Conservation (phyloP, 2,329 filamentous ascomycete species). For the Colletotrichum abscissum region DNA sequence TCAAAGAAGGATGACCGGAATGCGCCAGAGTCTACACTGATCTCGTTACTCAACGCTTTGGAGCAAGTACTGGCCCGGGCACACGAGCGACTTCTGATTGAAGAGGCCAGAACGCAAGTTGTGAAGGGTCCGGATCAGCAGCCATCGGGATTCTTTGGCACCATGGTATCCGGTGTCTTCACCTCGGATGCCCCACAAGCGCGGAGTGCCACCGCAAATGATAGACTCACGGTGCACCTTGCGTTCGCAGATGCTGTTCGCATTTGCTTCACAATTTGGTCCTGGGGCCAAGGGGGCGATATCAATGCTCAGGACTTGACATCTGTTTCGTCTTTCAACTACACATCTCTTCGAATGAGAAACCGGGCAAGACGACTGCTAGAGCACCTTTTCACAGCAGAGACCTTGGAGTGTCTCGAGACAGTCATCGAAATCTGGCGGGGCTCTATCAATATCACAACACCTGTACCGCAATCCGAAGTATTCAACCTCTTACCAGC, state of each 20-base stretch:
- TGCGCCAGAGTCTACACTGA: conserved; percentile 77
- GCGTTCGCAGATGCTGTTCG: conserved; percentile 96
- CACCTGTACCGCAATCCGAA: conserved; percentile 65
- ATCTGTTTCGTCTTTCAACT: conserved; percentile 85
- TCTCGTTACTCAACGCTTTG: conserved; percentile 90
- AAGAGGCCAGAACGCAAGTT: conserved; percentile 76
- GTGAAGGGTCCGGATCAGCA: conserved; percentile 84
- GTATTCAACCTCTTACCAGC: conserved; percentile 91
- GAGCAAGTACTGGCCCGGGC: conserved; percentile 90
- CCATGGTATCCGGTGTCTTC: conserved; percentile 93
- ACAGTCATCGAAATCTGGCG: conserved; percentile 90
- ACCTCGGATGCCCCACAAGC: conserved; percentile 80
- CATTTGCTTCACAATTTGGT: conserved; percentile 94
- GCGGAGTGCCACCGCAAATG: conserved; percentile 90
- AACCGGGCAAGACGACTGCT: conserved; percentile 89
- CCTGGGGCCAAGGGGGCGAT: conserved; percentile 81
- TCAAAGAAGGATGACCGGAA: conserved; percentile 40
- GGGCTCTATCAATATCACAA: conserved; percentile 56
- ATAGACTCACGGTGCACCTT: conserved; percentile 91
- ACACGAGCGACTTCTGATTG: conserved; percentile 82
- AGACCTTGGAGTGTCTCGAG: conserved; percentile 93
- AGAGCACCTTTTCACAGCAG: conserved; percentile 92
- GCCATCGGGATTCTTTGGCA: conserved; percentile 86
- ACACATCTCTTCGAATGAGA: conserved; percentile 90
- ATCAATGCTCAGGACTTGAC: conserved; percentile 69